Conservation (phyloP, 1,284 basidiomycete species). For the Tylopilus orsonianus region DNA sequence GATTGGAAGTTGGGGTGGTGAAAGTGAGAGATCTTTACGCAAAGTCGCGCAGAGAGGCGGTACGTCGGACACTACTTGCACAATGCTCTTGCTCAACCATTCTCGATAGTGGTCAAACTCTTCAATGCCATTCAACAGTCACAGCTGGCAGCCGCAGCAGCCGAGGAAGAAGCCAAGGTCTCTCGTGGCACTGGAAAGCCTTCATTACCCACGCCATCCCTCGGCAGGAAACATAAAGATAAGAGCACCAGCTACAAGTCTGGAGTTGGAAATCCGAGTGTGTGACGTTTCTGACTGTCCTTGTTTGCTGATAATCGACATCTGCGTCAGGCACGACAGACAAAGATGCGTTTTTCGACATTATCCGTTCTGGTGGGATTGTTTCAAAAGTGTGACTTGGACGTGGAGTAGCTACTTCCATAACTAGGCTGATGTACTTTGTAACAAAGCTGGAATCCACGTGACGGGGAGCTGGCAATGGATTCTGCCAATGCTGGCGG, state of each 20-base stretch:
- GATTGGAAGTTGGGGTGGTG: slow-evolving; percentile 82
- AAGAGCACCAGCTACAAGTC: slow-evolving; percentile 56
- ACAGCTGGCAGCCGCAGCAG: slow-evolving; percentile 52
- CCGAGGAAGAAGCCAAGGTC: slow-evolving; percentile 57
- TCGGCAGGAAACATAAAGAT: slow-evolving; percentile 44
- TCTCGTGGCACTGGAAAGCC: slow-evolving; percentile 71
- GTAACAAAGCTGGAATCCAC: too few species aligned
- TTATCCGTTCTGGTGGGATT: slow-evolving; percentile 74
- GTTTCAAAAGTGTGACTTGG: slow-evolving; percentile 55
- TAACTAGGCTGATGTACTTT: too few species aligned
- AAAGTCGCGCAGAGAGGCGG: slow-evolving; percentile 84
- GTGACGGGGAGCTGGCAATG: too few species aligned
- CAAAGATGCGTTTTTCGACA: slow-evolving; percentile 73
- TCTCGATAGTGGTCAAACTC: slow-evolving; percentile 65
- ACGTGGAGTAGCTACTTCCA: too few species aligned
- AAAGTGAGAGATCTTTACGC: slow-evolving; percentile 69
- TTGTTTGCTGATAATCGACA: slow-evolving; percentile 8
- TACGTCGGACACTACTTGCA: slow-evolving; percentile 35
- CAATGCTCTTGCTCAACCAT: not conserved
- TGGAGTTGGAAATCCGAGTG: slow-evolving; percentile 57
- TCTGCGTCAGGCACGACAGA: slow-evolving; percentile 47
- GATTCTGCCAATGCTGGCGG: too few species aligned
- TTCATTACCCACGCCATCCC: slow-evolving; percentile 60
- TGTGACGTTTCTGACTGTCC: slow-evolving; percentile 16
- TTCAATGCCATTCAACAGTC: slow-evolving; percentile 83